Conservation (phyloP, 2,329 filamentous ascomycete species). For the Alternaria burnsii region DNA sequence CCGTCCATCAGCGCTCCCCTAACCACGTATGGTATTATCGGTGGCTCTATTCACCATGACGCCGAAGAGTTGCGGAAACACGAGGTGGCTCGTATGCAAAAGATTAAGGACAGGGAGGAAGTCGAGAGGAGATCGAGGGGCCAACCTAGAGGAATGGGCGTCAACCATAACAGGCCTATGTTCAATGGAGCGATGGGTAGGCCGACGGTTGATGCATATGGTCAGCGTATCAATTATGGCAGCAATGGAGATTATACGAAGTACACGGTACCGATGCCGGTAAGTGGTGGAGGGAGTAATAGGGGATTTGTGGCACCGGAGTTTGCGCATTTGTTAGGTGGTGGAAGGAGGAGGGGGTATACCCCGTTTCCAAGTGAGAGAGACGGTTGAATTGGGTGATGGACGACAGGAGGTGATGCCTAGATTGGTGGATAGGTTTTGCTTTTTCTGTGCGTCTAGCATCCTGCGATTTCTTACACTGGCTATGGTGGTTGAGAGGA, state of each 20-base stretch:
- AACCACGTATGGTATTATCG: not conserved
- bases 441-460: not conserved
- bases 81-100: slow-evolving; percentile 7
- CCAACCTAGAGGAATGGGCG: not conserved
- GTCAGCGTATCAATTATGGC: not conserved
- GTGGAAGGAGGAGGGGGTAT: not conserved
- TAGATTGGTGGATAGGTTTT: not conserved
- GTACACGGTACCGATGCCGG: not conserved
- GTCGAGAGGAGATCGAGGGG: not conserved
- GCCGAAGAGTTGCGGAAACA: not conserved
- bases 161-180: slow-evolving; percentile 23
- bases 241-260: not conserved
- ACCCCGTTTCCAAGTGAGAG: slow-evolving; percentile 18
- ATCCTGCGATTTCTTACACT: not conserved
- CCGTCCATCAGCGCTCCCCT: not conserved
- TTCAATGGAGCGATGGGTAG: slow-evolving; percentile 25
- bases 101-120: not conserved
- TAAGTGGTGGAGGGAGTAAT: not conserved
- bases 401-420: not conserved
- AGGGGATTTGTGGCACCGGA: slow-evolving; percentile 4
- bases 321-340: slow-evolving; percentile 11
- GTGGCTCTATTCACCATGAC: not conserved
- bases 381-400: not conserved
- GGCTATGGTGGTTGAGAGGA: not conserved
- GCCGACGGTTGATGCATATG: slow-evolving; percentile 4